phyloP scores from a whole-genome alignment of 768 basidiomycete species.

The Agaricus subrufescens region DNA sequence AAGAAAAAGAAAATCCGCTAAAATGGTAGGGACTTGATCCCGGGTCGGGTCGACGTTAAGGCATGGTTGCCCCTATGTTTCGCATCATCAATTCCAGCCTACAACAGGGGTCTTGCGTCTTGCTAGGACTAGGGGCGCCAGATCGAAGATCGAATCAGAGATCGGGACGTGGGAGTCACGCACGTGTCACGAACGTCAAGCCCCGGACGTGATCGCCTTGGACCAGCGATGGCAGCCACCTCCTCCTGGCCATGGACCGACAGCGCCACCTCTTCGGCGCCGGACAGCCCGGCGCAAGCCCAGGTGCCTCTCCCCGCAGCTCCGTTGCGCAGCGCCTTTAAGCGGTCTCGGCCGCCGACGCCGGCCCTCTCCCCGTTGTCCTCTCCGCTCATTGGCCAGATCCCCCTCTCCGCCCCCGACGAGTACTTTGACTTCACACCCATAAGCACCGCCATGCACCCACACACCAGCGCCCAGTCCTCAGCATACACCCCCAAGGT shows the following conservation, averaged over 20 bases:
- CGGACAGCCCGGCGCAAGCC: slow-evolving; percentile 11
- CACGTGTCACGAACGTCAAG: too few relatives aligned
- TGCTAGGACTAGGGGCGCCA: too few relatives aligned
- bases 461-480: slow-evolving; percentile 9
- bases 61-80: too few relatives aligned
- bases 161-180: too few relatives aligned
- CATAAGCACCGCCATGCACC: slow-evolving; percentile 8
- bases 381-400: slow-evolving; percentile 9
- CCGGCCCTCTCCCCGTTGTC: slow-evolving; percentile 11
- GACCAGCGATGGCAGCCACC: background rate
- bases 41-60: too few relatives aligned
- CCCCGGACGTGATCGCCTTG: too few relatives aligned
- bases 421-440: slow-evolving; percentile 10
- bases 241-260: background rate
- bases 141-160: too few relatives aligned
- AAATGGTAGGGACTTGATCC: too few relatives aligned
- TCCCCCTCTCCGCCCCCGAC: slow-evolving; percentile 2
- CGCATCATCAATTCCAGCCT: too few relatives aligned
- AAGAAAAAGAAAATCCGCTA: too few relatives aligned
- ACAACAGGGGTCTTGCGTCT: too few relatives aligned
- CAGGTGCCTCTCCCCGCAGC: slow-evolving; percentile 13
- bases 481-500: slow-evolving; percentile 61
- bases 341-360: slow-evolving; percentile 11
- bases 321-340: slow-evolving; percentile 14
- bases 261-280: slow-evolving; percentile 1